Conservation (phyloP, 2,329 filamentous ascomycete genomes). For the Colletotrichum euphorbiae region DNA sequence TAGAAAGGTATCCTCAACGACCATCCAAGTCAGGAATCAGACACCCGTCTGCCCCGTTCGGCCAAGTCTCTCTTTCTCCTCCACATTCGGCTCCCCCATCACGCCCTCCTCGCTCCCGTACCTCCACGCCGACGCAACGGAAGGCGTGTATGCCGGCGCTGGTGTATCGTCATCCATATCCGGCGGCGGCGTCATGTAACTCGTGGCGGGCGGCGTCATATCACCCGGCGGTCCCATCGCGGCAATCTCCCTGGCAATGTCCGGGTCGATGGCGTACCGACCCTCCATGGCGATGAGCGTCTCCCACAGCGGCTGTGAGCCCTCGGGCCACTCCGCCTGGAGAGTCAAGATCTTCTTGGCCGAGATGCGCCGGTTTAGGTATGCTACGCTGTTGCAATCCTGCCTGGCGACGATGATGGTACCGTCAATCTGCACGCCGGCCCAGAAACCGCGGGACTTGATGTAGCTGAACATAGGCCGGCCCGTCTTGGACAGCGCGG, state of each 20-base stretch:
- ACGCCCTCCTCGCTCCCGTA: constrained; percentile 25
- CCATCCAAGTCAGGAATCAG: too few relatives aligned
- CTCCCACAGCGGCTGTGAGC: constrained; percentile 52
- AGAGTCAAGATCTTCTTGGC: constrained; percentile 51
- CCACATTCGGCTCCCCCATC: constrained; percentile 27
- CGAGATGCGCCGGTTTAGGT: constrained; percentile 65
- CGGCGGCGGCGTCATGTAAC: constrained; percentile 19
- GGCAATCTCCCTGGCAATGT: constrained; percentile 45
- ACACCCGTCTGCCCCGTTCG: background rate
- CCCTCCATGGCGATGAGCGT: constrained; percentile 55
- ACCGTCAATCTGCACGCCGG: constrained; percentile 83
- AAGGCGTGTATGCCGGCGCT: constrained; percentile 10
- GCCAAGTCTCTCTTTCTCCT: constrained; percentile 32
- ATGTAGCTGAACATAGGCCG: constrained; percentile 84
- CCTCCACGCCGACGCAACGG: background rate
- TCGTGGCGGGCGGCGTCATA: constrained; percentile 33
- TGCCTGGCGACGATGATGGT: constrained; percentile 80
- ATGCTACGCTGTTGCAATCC: constrained; percentile 84
- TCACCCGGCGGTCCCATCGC: constrained; percentile 42
- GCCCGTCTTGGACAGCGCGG: constrained; percentile 47
- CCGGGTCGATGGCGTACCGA: constrained; percentile 43
- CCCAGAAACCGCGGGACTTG: constrained; percentile 83
- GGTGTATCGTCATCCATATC: constrained; percentile 1
- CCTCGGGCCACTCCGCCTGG: constrained; percentile 55
- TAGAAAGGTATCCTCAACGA: too few relatives aligned